phyloP scores from a whole-genome alignment of 2,329 filamentous ascomycete genomes.

The Aspergillus transmontanensis region DNA sequence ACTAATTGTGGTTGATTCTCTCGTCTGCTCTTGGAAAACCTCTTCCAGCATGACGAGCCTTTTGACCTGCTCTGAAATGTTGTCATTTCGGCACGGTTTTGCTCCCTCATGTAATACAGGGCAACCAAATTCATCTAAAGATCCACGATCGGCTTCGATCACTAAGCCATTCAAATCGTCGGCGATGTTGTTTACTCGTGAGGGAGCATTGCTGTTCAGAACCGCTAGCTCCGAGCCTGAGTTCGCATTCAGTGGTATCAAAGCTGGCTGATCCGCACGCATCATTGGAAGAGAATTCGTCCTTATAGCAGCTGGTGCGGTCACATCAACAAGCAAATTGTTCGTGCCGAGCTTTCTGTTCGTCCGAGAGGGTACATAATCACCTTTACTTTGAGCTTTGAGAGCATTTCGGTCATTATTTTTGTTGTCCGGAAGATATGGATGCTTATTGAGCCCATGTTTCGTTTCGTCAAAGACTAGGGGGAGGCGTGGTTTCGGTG shows the following conservation, averaged over 20 bases:
- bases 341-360: conserved; percentile 1
- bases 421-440: not conserved
- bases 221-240: not conserved
- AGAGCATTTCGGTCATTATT: not conserved
- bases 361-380: not conserved
- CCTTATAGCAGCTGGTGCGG: conserved; percentile 2
- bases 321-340: conserved; percentile 19
- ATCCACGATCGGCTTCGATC: conserved; percentile 1
- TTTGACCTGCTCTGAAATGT: not conserved
- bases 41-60: conserved; percentile 11
- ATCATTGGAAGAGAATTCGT: conserved; percentile 8
- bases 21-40: not conserved
- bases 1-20: not conserved
- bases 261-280: conserved; percentile 21
- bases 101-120: not conserved
- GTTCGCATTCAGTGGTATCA: conserved; percentile 17
- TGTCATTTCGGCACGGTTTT: not conserved
- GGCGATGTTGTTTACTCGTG: not conserved
- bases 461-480: conserved; percentile 20
- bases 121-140: not conserved
- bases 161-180: conserved; percentile 13
- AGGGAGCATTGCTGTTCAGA: not conserved
- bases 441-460: conserved; percentile 16
- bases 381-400: not conserved
- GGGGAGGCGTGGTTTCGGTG: conserved; percentile 6